Conservation (phyloP, 192 early-diverging fungal genomes). For the Dispira simplex region DNA sequence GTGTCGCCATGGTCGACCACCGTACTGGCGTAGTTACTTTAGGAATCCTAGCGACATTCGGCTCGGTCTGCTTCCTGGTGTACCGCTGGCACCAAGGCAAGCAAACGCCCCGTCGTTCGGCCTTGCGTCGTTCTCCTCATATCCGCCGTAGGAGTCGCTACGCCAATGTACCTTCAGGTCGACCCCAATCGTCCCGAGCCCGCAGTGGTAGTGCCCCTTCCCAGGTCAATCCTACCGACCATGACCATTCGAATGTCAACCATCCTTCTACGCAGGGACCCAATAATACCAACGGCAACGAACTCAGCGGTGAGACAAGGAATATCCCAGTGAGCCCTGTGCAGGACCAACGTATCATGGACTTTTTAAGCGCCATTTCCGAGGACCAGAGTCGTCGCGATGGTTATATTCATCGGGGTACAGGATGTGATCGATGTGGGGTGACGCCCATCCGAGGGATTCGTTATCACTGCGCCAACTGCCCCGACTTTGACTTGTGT, state of each 20-base stretch:
- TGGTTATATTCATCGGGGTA: conserved; percentile 53
- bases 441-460: conserved; percentile 76
- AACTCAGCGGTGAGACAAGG: no score
- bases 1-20: not conserved
- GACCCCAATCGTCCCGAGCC: no score
- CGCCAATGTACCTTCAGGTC: no score
- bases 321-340: no score
- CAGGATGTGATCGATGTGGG: conserved; percentile 86
- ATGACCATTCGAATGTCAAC: no score
- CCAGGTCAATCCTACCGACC: no score
- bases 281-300: no score
- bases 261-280: no score
- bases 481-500: conserved; percentile 86
- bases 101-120: not conserved
- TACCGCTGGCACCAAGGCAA: not conserved
- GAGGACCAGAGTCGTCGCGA: conserved; percentile 65
- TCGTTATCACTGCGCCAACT: conserved; percentile 90
- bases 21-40: not conserved
- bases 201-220: no score
- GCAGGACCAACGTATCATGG: conserved; percentile 34
- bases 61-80: not conserved
- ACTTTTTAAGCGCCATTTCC: conserved; percentile 66
- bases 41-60: not conserved
- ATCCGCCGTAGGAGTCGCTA: not conserved
- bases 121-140: not conserved